Base-by-base conservation (phyloP, 2,329 filamentous ascomycete species). In the Fusarium sp. region DNA sequence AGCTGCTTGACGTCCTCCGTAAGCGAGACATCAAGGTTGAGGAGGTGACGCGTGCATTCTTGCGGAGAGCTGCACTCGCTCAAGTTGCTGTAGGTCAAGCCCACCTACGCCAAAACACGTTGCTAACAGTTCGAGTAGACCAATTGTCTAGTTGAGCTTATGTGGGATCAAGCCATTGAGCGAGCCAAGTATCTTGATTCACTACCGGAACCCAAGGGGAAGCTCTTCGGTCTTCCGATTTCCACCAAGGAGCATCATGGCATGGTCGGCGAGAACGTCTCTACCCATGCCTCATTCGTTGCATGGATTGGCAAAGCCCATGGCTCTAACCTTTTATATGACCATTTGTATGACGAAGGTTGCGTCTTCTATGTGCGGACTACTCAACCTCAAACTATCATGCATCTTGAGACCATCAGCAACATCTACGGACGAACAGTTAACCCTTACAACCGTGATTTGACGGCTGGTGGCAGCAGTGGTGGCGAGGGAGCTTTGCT, bases 391-490 rank as follows among this genome's bases (percentile, higher is more conserved):
- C 88, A 90, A 73, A 86, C 84, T 1, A 81, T 90, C 53, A 85
- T 85, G 78, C 83, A 85, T 22, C 78, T 91, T 41, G 91, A 92
- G 76, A 88, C 86, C 7, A 85, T 86, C 44, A 92, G 91, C 74
- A 91, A 93, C 72, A 79, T 92, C 26, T 90, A 88, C 63, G 91
- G 90, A 4, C 85, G 88, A 38, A 89, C 89, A 0, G 81, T 92
- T 7, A 93, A 92, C 75, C 91, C 92, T 0, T 83, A 87, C 63
- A 92, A 92, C 66, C 85, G 88, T 2, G 81, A 85, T 26, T 83
- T 91, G 36, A 90, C 88, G 0, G 85, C 89, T 0, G 92, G 92
- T 10, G 92, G 92, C 5, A 89, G 87, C 15, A 90, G 88, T 1
- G 91, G 91, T 16, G 92, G 92, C 1, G 83, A 85, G 61, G 80